Conservation (phyloP, 2,329 filamentous ascomycete genomes). For the Lachnellula arida region DNA sequence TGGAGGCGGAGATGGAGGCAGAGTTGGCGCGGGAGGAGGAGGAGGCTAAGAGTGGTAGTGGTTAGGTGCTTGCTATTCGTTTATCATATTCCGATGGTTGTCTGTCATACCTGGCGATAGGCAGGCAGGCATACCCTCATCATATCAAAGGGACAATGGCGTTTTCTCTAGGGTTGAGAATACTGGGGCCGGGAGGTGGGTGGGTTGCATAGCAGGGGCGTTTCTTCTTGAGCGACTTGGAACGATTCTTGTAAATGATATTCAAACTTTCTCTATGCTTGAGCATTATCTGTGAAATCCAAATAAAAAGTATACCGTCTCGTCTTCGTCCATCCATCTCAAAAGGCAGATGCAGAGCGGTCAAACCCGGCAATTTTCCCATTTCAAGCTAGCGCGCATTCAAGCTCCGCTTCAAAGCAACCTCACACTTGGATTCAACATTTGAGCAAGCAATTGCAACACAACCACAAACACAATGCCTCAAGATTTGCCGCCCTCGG, state of each 20-base stretch:
- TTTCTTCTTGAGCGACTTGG: not conserved
- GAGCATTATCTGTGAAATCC: too few relatives aligned
- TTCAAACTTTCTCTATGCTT: too few relatives aligned
- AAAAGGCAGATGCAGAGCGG: not conserved
- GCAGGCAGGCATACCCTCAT: not conserved
- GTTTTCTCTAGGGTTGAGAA: not conserved
- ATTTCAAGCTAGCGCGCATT: not conserved
- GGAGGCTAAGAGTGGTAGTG: conserved; percentile 3
- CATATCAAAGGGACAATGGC: not conserved
- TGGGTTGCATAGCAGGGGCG: conserved; percentile 5
- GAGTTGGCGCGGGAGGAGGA: conserved; percentile 8
- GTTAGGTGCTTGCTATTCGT: conserved; percentile 2
- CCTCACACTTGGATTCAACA: not conserved
- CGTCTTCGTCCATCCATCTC: not conserved
- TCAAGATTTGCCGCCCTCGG: conserved; percentile 93
- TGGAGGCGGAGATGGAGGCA: conserved; percentile 22
- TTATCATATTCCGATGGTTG: too few relatives aligned
- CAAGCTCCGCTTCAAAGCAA: not conserved
- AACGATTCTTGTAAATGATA: not conserved
- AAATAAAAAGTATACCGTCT: too few relatives aligned
- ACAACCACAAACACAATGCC: conserved; percentile 59
- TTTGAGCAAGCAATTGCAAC: not conserved
- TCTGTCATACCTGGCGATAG: not conserved
- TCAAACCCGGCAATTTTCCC: not conserved
- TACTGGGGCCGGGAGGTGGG: not conserved